Percentiles rank a stretch among this genome's conserved stretches.
phyloP scores from a whole-genome alignment of 169 alveolate species.

The Ichthyophthirius multifiliis region DNA sequence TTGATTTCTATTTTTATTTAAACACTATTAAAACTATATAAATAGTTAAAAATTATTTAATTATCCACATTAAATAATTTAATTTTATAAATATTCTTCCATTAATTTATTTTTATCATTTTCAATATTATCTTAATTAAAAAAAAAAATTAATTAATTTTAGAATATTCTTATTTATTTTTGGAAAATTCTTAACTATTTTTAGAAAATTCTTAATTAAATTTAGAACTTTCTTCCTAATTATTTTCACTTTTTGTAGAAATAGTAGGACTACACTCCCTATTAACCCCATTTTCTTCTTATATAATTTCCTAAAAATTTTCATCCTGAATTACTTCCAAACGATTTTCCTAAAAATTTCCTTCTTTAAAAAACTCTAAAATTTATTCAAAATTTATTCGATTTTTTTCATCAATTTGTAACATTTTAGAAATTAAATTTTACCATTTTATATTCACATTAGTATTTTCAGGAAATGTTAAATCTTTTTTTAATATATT shows the following conservation, averaged over 20 bases:
- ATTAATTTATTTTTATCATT: background rate
- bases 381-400: slow-evolving; percentile 5
- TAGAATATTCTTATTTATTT: background rate
- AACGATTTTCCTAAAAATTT: background rate
- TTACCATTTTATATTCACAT: background rate
- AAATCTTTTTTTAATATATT: background rate
- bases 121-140: background rate
- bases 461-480: background rate
- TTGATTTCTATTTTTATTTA: background rate
- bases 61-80: background rate
- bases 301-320: background rate
- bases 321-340: too few species aligned
- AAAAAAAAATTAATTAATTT: background rate
- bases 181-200: too few species aligned
- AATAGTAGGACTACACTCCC: too few species aligned
- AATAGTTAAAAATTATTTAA: background rate
- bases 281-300: too few species aligned
- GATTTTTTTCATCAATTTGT: background rate
- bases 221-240: too few species aligned
- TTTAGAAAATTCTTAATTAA: too few species aligned
- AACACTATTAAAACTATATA: background rate
- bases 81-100: background rate
- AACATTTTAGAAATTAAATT: background rate
- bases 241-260: too few species aligned
- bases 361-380: background rate